Conservation (phyloP, 2,329 filamentous ascomycete genomes). For the Botrytis sinoallii region DNA sequence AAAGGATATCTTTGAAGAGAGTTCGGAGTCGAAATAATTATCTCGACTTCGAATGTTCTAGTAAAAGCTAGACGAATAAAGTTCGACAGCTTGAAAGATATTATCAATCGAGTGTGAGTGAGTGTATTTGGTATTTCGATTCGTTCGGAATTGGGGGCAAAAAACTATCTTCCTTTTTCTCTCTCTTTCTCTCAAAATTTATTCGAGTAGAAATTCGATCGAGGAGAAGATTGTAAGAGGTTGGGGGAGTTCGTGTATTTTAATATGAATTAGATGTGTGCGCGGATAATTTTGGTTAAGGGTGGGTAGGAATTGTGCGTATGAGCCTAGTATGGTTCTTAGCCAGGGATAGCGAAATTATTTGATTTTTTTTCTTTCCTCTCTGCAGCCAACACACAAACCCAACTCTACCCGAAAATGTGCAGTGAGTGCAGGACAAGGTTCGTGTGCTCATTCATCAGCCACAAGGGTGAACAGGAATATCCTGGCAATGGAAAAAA, state of each 20-base stretch:
- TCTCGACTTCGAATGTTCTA: conserved; percentile 32
- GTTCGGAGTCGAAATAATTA: conserved; percentile 30
- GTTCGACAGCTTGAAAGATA: background rate
- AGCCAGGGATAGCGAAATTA: conserved; percentile 9
- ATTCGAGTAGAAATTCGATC: conserved; percentile 12
- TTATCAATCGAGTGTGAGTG: conserved; percentile 8
- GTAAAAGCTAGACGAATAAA: conserved; percentile 32
- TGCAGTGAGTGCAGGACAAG: conserved; percentile 12
- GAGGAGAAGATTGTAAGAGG: conserved; percentile 1
- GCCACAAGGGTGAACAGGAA: conserved; percentile 15
- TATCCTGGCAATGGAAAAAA: background rate
- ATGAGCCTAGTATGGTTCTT: background rate
- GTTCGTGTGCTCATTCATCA: conserved; percentile 11
- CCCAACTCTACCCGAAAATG: background rate
- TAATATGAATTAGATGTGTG: conserved; percentile 1
- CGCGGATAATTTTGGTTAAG: background rate
- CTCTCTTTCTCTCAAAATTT: background rate
- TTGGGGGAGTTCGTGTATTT: conserved; percentile 10
- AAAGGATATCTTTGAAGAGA: conserved; percentile 25
- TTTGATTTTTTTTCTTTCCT: background rate
- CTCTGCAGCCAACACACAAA: background rate
- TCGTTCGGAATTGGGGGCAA: background rate
- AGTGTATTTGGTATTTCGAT: background rate
- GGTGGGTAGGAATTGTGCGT: background rate
- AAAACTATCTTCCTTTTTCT: background rate